Base-by-base conservation (phyloP, 2,329 filamentous ascomycete species). In the Gaeumannomyces sp. region DNA sequence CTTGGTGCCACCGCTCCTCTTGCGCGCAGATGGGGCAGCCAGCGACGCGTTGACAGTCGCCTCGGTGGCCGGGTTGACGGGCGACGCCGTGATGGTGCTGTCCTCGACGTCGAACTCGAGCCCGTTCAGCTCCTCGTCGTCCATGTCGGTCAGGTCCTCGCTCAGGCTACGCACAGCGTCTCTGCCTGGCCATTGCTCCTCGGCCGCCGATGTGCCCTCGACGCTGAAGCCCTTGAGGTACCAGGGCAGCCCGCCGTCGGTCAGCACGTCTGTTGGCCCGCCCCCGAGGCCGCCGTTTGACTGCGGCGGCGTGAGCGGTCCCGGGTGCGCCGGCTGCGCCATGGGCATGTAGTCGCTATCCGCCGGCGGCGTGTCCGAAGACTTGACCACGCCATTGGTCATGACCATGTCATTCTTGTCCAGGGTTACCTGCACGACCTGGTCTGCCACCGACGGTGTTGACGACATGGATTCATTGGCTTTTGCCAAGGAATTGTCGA, bases 111-210 rank as follows among this genome's bases (percentile, higher is more conserved):
- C 83, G 61, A 81, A 79, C 45, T 79, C 82, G 45, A 92, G 79
- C 45, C 89, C 91, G 71, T 91, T 88, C 65, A 97, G 81, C 76
- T 94, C 92, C 63, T 96, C 93, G 69, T 97, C 93, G 71, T 96
- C 93, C 73, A 97, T 87, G 73, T 97, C 94, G 65, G 91, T 96
- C 28, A 97, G 82, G 70, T 94, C 91, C 75, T 97, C 93, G 71
- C 91, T 96, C 76, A 94, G 87, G 70, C 79, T 80, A 33, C 83
- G 79, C 50, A 81, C 77, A 0, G 90, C 86, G 64, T 93, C 90
- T 45, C 88, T 83, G 2, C 89, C 91, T 0, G 85, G 25, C 81
- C 88, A 92, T 63, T 87, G 83, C 76, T 94, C 90, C 68, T 89
- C 89, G 64, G 91, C 81, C 13, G 94, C 85, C 0, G 89, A 94